Base-by-base conservation (phyloP, 164 flowering plant species). In the Euptelea pleiosperma region DNA sequence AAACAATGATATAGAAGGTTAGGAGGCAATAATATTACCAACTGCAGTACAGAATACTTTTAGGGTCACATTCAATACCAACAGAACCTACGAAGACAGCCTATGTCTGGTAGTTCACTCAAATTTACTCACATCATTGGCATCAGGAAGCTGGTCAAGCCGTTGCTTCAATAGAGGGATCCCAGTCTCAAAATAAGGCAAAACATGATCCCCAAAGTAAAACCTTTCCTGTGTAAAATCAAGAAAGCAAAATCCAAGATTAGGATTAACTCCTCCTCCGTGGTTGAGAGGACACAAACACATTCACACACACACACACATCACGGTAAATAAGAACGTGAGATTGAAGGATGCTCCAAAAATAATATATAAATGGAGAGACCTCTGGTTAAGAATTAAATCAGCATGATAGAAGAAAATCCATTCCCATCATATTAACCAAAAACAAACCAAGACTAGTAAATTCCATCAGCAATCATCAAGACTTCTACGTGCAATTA, bases 111-210 rank as follows among this genome's bases (percentile, higher is more conserved):
- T 49, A n/a, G 36, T 18, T 21, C 10, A 57, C 8, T 16, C 8
- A 14, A 39, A 25, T 22, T 36, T 55, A 60, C 79, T 79, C 46
- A 86, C 98, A 61, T 90, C 84, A 30, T 90, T 83, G 45, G 84
- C 69, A 64, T 87, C 87, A 29, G 94, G 91, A 63, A 93, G 91
- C 70, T 83, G 84, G 54, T 78, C 79, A 64, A 93, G 94, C 12
- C 98, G 90, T 55, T 85, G 80, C 79, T 79, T 86, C 64, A 93
- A 62, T 56, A 90, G 68, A 36, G 98, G 98, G 56, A 93, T 93
- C 28, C 97, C 98, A 52, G 89, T 86, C 70, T 90, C 98, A 70
- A 93, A 90, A 62, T 83, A 76, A 54, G 98, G 98, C 71, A 92
- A 73, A 60, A 92, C 90, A 62, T 83, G 77, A 66, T 92, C 98